phyloP scores from a whole-genome alignment of 2,329 filamentous ascomycete species.

The Esteya vermicola region DNA sequence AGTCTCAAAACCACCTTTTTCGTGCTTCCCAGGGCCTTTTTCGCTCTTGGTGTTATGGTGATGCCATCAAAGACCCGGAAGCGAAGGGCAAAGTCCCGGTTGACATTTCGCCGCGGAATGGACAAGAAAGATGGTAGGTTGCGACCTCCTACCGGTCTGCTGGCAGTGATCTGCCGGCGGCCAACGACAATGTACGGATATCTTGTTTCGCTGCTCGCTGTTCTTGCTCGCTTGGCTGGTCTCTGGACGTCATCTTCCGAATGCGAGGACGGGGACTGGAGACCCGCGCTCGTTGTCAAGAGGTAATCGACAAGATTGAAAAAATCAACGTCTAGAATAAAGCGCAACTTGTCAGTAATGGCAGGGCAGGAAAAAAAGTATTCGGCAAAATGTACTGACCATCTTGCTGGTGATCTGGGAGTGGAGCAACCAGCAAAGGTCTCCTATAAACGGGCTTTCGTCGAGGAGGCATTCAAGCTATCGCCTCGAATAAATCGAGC shows the following conservation, averaged over 20 bases:
- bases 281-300: too few relatives aligned
- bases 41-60: neutral
- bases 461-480: too few relatives aligned
- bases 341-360: too few relatives aligned
- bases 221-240: constrained; percentile 9
- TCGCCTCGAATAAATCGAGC: too few relatives aligned
- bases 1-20: neutral
- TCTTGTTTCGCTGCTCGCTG: neutral
- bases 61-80: neutral
- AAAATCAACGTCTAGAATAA: too few relatives aligned
- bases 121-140: neutral
- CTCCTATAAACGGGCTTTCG: too few relatives aligned
- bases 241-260: neutral
- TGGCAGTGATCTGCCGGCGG: constrained; percentile 5
- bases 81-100: neutral
- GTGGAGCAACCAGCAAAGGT: too few relatives aligned
- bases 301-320: neutral
- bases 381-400: too few relatives aligned
- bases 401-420: too few relatives aligned
- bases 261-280: too few relatives aligned
- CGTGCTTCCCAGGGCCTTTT: neutral
- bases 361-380: too few relatives aligned
- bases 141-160: neutral
- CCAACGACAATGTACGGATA: constrained; percentile 8
- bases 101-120: neutral